These are phyloP conservation scores for Botrytis squamosa DNA, from an alignment of 2,329 filamentous ascomycete genomes.

Conservation along the genomic window DNA sequence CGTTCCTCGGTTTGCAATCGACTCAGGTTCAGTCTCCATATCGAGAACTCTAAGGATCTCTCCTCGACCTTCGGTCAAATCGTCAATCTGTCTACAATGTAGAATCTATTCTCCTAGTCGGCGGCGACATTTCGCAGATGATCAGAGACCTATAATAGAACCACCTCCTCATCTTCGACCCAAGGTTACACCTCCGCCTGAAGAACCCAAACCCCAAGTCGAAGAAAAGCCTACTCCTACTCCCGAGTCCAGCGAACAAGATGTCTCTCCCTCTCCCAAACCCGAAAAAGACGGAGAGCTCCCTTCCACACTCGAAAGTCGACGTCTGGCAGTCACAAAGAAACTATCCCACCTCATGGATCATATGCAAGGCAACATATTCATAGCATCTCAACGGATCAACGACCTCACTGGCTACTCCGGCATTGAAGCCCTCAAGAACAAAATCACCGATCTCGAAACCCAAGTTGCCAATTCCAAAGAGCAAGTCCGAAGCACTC, in stretches of 20 bases:
- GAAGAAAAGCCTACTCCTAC: background rate
- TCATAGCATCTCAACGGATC: slow-evolving; percentile 81
- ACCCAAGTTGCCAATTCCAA: slow-evolving; percentile 58
- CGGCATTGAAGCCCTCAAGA: slow-evolving; percentile 82
- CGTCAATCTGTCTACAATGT: slow-evolving; percentile 46
- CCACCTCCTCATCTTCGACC: slow-evolving; percentile 17
- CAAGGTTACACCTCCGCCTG: slow-evolving; percentile 15
- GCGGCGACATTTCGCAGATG: slow-evolving; percentile 37
- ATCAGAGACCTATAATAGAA: slow-evolving; percentile 22
- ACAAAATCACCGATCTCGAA: slow-evolving; percentile 70
- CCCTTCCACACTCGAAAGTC: slow-evolving; percentile 48
- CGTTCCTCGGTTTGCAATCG: slow-evolving; percentile 36
- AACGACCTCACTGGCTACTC: slow-evolving; percentile 95
- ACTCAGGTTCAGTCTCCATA: slow-evolving; percentile 31
- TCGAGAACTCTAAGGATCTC: slow-evolving; percentile 27
- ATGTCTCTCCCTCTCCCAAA: slow-evolving; percentile 7
- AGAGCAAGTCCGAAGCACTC: slow-evolving; percentile 65
- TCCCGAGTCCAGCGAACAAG: slow-evolving; percentile 2
- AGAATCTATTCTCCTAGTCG: slow-evolving; percentile 41
- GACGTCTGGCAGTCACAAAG: slow-evolving; percentile 45
- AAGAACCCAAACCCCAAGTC: slow-evolving; percentile 19
- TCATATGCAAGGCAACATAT: slow-evolving; percentile 78
- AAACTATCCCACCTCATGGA: slow-evolving; percentile 77
- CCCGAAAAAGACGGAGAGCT: slow-evolving; percentile 39
- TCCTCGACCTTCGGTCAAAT: slow-evolving; percentile 29